A percentile compares a stretch with the other conserved stretches of the same genome.
phyloP scores from a whole-genome alignment of 371 early-diverging fungal species.

The Blakeslea trispora region DNA sequence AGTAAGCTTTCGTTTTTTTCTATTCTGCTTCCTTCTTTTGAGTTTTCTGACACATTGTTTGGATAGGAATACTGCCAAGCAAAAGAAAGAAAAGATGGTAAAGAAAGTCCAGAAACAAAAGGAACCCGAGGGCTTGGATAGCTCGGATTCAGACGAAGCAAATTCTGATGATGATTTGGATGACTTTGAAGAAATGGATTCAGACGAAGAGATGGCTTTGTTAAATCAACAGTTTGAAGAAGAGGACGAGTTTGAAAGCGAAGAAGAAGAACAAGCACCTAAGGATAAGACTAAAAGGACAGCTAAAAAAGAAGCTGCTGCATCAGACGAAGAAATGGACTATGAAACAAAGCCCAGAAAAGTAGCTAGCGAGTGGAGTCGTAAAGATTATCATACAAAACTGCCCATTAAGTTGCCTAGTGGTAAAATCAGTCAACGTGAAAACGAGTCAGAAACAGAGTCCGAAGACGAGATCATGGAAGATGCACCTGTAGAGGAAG shows the following conservation, averaged over 20 bases:
- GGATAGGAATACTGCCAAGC: slow-evolving; percentile 24
- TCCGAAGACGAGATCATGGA: slow-evolving; percentile 20
- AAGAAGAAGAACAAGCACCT: slow-evolving; percentile 21
- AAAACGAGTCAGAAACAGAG: slow-evolving; percentile 29
- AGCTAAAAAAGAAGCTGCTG: slow-evolving; percentile 18
- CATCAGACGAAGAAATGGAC: slow-evolving; percentile 66
- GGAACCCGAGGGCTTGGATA: slow-evolving; percentile 18
- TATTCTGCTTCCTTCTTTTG: too few relatives aligned
- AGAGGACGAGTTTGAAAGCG: slow-evolving; percentile 19
- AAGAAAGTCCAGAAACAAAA: slow-evolving; percentile 4
- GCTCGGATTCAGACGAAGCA: slow-evolving; percentile 49
- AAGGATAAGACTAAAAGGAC: slow-evolving; percentile 5
- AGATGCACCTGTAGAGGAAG: slow-evolving; percentile 9
- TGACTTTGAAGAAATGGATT: slow-evolving; percentile 32
- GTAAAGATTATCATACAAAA: slow-evolving; percentile 50
- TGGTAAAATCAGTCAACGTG: slow-evolving; percentile 48
- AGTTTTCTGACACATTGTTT: too few relatives aligned
- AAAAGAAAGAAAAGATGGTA: slow-evolving; percentile 17
- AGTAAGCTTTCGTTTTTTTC: slow-evolving; percentile 21
- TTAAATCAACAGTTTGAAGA: slow-evolving; percentile 36
- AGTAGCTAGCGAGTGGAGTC: slow-evolving; percentile 53
- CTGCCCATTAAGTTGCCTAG: slow-evolving; percentile 69
- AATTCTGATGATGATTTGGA: slow-evolving; percentile 38
- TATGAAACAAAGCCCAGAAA: slow-evolving; percentile 64
- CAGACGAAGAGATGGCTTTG: slow-evolving; percentile 24